Evolutionary conservation across 2,329 filamentous ascomycete genomes (phyloP).

Genomic region (Cercospora sp.): DNA sequence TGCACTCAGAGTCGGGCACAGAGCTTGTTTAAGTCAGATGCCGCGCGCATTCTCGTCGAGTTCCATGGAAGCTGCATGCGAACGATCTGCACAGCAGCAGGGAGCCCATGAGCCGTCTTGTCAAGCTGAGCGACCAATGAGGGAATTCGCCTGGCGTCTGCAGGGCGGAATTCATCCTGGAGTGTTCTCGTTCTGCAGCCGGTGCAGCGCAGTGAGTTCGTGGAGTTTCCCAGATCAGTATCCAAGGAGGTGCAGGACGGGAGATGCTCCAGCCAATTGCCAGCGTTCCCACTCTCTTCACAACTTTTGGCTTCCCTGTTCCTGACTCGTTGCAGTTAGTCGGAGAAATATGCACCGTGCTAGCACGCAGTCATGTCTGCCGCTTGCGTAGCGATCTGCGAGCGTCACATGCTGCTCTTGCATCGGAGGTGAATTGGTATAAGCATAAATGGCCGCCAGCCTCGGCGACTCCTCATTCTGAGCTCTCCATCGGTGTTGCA

Average conservation of each 20-base stretch:
- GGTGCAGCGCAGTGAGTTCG: conserved; percentile 8
- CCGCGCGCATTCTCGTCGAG: not conserved
- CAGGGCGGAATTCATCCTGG: not conserved
- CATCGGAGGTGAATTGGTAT: not conserved
- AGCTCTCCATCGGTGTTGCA: not conserved
- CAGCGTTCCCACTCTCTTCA: not conserved
- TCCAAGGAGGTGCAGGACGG: conserved; percentile 1
- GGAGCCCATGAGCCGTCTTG: not conserved
- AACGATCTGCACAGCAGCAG: not conserved
- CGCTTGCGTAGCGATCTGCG: conserved; percentile 7
- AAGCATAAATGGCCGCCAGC: not conserved
- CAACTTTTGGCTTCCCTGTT: conserved; percentile 4
- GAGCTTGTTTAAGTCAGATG: conserved; percentile 1
- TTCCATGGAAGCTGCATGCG: not conserved
- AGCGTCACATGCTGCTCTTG: conserved; percentile 9
- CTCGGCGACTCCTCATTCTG: conserved; percentile 12
- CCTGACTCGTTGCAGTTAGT: conserved; percentile 20
- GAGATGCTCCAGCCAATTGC: conserved; percentile 8
- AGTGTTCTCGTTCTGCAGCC: conserved; percentile 11
- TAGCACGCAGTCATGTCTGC: not conserved
- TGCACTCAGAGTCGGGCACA: not conserved
- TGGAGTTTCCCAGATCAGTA: conserved; percentile 15
- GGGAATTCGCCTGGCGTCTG: not conserved
- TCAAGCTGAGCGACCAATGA: conserved; percentile 1
- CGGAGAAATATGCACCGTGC: conserved; percentile 1